These are phyloP conservation scores for Parathielavia hyrcaniae DNA, from an alignment of 495 filamentous ascomycete species.

Conservation along the genomic window DNA sequence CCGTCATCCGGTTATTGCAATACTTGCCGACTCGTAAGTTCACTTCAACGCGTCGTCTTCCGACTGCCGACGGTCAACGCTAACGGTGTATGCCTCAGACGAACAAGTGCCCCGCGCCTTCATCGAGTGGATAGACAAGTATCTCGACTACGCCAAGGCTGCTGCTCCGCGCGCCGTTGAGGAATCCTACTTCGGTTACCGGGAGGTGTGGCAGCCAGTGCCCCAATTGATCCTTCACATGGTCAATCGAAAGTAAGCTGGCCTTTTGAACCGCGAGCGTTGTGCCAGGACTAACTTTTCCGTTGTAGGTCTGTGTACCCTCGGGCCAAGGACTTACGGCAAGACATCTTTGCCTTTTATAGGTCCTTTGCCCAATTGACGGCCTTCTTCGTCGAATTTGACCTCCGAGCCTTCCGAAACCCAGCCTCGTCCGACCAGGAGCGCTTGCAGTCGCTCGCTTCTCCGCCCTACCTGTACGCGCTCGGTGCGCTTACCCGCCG, in stretches of 20 bases:
- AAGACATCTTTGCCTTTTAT: conserved; percentile 31
- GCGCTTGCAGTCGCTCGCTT: conserved; percentile 27
- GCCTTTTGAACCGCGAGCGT: too few relatives aligned
- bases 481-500: conserved; percentile 29
- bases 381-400: conserved; percentile 30
- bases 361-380: conserved; percentile 28
- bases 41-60: conserved; percentile 7
- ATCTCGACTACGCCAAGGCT: conserved; percentile 30
- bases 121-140: conserved; percentile 41
- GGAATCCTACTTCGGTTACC: conserved; percentile 37
- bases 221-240: conserved; percentile 21
- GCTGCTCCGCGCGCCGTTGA: conserved; percentile 22
- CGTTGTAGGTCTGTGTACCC: conserved; percentile 13
- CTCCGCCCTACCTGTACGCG: conserved; percentile 28
- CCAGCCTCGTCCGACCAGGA: conserved; percentile 7
- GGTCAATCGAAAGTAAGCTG: conserved; percentile 24
- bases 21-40: conserved; percentile 39
- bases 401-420: conserved; percentile 18
- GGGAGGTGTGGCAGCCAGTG: conserved; percentile 33
- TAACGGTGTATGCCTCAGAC: conserved; percentile 33
- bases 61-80: conserved; percentile 3
- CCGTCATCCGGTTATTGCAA: conserved; percentile 27
- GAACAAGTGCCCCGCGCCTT: conserved; percentile 37
- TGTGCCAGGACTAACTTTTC: conserved; percentile 6
- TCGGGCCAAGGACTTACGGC: conserved; percentile 16